Percentiles rank a stretch among this genome's conserved stretches.
Conservation (phyloP, 2,329 filamentous ascomycete species). For the Cladophialophora bantiana region DNA sequence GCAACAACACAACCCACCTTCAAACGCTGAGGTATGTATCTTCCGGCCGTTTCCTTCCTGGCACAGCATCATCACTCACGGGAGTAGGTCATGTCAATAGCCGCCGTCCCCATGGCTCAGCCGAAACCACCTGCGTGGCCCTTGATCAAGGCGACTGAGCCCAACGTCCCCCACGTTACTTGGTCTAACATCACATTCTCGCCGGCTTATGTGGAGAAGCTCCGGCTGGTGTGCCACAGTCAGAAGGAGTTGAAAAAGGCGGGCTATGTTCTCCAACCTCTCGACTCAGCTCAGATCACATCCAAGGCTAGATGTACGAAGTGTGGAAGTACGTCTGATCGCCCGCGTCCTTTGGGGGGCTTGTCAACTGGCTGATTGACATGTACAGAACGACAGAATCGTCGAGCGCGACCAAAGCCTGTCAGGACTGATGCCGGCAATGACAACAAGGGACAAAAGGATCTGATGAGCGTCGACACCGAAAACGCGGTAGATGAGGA, state of each 20-base stretch:
- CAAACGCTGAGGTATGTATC: neutral
- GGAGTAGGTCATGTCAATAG: neutral
- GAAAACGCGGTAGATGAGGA: neutral
- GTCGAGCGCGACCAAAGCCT: neutral
- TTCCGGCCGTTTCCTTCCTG: neutral
- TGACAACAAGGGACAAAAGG: neutral
- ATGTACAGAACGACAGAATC: neutral
- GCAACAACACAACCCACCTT: neutral
- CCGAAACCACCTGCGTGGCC: neutral
- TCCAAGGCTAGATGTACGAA: conserved; percentile 28
- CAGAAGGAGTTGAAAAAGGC: conserved; percentile 20
- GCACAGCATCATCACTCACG: neutral
- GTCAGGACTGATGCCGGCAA: neutral
- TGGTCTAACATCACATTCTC: conserved; percentile 33
- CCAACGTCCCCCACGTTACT: neutral
- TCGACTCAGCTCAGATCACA: conserved; percentile 29
- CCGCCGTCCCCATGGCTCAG: neutral
- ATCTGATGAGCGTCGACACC: neutral
- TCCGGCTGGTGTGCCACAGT: conserved; percentile 32
- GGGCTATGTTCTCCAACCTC: conserved; percentile 34
- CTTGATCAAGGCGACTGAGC: neutral
- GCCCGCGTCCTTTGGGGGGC: neutral
- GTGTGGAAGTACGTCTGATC: conserved; percentile 26
- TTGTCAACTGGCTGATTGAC: neutral
- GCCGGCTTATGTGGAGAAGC: conserved; percentile 20